Conservation (phyloP, 306 rosid genomes). For the Hippophae rhamnoides region DNA sequence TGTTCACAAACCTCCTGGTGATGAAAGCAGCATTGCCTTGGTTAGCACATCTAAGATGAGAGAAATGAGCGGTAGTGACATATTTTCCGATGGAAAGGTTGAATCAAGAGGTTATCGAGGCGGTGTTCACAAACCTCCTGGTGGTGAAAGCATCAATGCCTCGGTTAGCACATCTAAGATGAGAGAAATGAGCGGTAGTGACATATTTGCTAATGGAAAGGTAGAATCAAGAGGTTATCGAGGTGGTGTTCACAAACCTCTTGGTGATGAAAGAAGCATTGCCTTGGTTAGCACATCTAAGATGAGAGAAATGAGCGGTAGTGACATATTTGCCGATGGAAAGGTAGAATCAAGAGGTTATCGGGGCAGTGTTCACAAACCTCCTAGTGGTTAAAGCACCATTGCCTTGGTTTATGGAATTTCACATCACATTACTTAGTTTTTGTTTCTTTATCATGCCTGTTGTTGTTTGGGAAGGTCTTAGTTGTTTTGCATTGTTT, state of each 20-base stretch:
- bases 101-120: slow-evolving; percentile 56
- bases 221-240: slow-evolving; percentile 52
- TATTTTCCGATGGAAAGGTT: slow-evolving; percentile 74
- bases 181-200: slow-evolving; percentile 5
- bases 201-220: slow-evolving; percentile 85
- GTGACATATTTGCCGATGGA: slow-evolving; percentile 82
- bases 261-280: slow-evolving; percentile 92
- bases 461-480: too few species aligned
- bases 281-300: slow-evolving; percentile 56
- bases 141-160: slow-evolving; percentile 87
- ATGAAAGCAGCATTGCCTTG: slow-evolving; percentile 84
- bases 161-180: slow-evolving; percentile 57
- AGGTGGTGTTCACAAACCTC: slow-evolving; percentile 81
- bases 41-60: slow-evolving; percentile 76
- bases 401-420: slow-evolving; percentile 39
- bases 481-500: too few species aligned
- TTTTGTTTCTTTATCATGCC: background rate
- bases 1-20: slow-evolving; percentile 87
- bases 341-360: slow-evolving; percentile 58
- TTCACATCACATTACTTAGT: background rate
- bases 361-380: slow-evolving; percentile 69
- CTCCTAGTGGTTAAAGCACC: slow-evolving; percentile 95
- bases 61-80: slow-evolving; percentile 88
- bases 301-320: slow-evolving; percentile 10
- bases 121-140: slow-evolving; percentile 85